These are phyloP conservation scores for Saccharomycopsis hybrid DNA, from an alignment of 1,139 yeast species.

Conservation along the genomic window DNA sequence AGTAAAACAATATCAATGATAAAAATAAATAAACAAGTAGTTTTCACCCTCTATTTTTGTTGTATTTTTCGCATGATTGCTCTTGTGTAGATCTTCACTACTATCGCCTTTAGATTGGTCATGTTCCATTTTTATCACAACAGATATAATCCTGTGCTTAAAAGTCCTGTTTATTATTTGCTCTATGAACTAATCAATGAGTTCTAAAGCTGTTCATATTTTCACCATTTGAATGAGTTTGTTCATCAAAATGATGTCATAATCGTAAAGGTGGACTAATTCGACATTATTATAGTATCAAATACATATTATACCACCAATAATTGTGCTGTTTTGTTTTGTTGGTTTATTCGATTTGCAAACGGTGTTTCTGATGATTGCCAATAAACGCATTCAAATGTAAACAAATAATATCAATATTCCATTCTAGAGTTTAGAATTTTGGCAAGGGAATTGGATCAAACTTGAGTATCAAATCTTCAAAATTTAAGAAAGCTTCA, in stretches of 20 bases:
- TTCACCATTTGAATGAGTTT: slow-evolving; percentile 38
- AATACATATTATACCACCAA: no score
- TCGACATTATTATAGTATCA: no score
- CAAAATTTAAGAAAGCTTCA: slow-evolving; percentile 36
- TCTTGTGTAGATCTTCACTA: no score
- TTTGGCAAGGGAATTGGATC: slow-evolving; percentile 36
- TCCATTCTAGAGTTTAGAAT: slow-evolving; percentile 28
- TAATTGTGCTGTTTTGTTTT: no score
- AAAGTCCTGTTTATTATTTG: no score
- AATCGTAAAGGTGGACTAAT: slow-evolving; percentile 34
- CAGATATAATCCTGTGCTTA: slow-evolving; percentile 36
- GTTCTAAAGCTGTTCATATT: slow-evolving; percentile 38
- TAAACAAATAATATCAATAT: slow-evolving; percentile 36
- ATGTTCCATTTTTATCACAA: no score
- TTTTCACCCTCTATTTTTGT: no score
- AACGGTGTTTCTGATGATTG: slow-evolving; percentile 34
- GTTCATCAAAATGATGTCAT: slow-evolving; percentile 38
- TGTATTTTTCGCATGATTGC: no score
- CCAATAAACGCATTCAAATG: slow-evolving; percentile 39
- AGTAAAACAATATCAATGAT: no score
- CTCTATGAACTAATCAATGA: slow-evolving; percentile 44
- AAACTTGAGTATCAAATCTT: slow-evolving; percentile 44
- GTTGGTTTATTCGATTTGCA: no score
- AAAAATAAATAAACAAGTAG: no score
- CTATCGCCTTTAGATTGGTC: no score